phyloP scores from a whole-genome alignment of 106 monocot genomes.

The Dendrobium huoshanense region DNA sequence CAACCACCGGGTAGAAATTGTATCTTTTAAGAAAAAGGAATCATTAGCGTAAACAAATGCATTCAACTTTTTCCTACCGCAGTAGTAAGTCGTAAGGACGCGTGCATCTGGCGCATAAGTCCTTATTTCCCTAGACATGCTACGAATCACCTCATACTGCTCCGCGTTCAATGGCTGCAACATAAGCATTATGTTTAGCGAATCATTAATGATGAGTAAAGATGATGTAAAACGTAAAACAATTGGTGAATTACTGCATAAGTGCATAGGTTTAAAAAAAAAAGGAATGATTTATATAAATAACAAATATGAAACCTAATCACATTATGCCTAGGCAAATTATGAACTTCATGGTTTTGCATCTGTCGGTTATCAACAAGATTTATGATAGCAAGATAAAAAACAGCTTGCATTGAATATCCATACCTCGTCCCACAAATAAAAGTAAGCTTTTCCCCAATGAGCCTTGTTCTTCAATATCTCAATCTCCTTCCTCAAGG shows the following conservation, averaged over 20 bases:
- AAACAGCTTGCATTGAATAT: background rate
- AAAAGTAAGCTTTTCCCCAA: slow-evolving; percentile 98
- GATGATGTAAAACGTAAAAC: background rate
- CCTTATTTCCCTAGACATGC: slow-evolving; percentile 81
- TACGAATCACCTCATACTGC: slow-evolving; percentile 71
- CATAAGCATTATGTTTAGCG: slow-evolving; percentile 16
- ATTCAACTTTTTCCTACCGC: slow-evolving; percentile 40
- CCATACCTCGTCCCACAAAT: slow-evolving; percentile 96
- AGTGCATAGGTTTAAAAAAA: background rate
- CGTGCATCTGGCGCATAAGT: slow-evolving; percentile 89
- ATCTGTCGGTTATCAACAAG: background rate
- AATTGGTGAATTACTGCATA: background rate
- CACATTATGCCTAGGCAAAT: background rate
- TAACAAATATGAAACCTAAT: background rate
- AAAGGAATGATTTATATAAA: background rate
- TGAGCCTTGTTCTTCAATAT: slow-evolving; percentile 75
- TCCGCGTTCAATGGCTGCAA: slow-evolving; percentile 81
- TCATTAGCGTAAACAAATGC: background rate
- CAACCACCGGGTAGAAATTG: background rate
- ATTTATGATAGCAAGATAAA: slow-evolving; percentile 1
- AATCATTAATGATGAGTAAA: slow-evolving; percentile 3
- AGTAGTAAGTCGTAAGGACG: slow-evolving; percentile 88
- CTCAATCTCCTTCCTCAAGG: slow-evolving; percentile 77
- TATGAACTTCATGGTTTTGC: background rate
- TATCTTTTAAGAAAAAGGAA: background rate